Evolutionary conservation across 805 yeast genomes (phyloP).

Genomic region (Debaryomyces maramus): DNA sequence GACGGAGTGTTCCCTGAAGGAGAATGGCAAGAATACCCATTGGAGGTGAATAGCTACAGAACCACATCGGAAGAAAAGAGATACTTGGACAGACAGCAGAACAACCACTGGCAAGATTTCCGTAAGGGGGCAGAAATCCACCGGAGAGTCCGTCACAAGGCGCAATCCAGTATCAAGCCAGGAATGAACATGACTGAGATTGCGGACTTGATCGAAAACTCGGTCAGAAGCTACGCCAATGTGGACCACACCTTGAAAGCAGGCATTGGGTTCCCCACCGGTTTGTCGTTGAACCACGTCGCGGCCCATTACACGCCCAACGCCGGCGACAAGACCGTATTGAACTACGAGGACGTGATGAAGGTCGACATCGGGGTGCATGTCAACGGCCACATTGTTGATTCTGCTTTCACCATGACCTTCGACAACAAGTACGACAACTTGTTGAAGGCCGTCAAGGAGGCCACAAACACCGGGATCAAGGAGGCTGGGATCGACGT

Average conservation of each 20-base stretch:
- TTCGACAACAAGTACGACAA: conserved; percentile 82
- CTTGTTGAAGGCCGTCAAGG: conserved; percentile 80
- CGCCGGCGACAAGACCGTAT: conserved; percentile 82
- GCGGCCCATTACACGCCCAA: conserved; percentile 99
- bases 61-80: conserved; percentile 86
- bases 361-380: conserved; percentile 97
- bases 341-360: conserved; percentile 88
- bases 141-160: conserved; percentile 81
- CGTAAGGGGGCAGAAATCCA: conserved; percentile 97
- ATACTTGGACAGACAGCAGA: conserved; percentile 64
- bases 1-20: conserved; percentile 83
- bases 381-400: conserved; percentile 89
- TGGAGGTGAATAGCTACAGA: conserved; percentile 64
- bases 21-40: conserved; percentile 76
- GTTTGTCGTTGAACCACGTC: conserved; percentile 85
- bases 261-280: conserved; percentile 99
- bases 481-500: conserved; percentile 95
- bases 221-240: conserved; percentile 71
- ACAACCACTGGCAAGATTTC: conserved; percentile 76
- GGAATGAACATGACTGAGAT: conserved; percentile 91
- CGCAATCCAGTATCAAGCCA: conserved; percentile 73
- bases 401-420: conserved; percentile 91
- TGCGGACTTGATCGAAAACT: conserved; percentile 85
- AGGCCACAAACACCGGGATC: conserved; percentile 92
- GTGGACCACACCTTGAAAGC: conserved; percentile 64